Evolutionary conservation across 2,329 filamentous ascomycete species (phyloP), one percentile per base, ranked within the genome.

Genomic region (Paecilomyces dactylethromorphus): DNA sequence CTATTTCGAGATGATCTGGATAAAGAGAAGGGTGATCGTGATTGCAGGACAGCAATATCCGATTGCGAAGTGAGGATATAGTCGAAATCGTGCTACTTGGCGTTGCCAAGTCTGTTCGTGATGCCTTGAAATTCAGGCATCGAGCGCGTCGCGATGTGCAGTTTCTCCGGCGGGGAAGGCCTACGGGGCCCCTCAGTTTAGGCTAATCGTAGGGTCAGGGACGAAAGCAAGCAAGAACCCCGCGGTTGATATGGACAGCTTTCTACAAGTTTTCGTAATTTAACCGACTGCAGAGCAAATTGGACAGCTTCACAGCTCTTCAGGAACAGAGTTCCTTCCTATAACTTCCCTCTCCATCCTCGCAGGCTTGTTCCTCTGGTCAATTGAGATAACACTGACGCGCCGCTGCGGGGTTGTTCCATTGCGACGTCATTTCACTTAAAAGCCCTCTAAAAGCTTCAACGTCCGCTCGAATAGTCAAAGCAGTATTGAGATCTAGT

Each of bases 241-340:
- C 35, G 35, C 35, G 35, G 35, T 45, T 45, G 35, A 45, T 45
- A 45, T 45, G 35, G 35, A 45, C 45, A 24, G 35, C 45, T 52
- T 45, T 50, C 60, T 45, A 35, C 63, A 62, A 60, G 59, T 52
- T 24, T 24, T 21, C 18, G n/a, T 10, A 53, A 21, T 26, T 52
- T 26, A 53, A 53, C 51, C 24, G 29, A 32, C 5, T 53, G 12
- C 21, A 53, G 51, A 6, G 29, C 11, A 22, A 15, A 21, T 7
- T 26, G 56, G 58, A 54, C 50, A 57, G 32, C 35, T 45, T 45
- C 13, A n/a, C 11, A 33, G 32, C 32, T 33, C 32, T 13, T 33
- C 32, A 45, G 15, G 15, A 45, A n/a, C 35, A 15, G 18, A n/a
- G n/a, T n/a, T n/a, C 33, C 33, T 8, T 15, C 18, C 35, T 45